Conservation (phyloP, 2,329 filamentous ascomycete genomes). For the Aspergillus aculeatinus region DNA sequence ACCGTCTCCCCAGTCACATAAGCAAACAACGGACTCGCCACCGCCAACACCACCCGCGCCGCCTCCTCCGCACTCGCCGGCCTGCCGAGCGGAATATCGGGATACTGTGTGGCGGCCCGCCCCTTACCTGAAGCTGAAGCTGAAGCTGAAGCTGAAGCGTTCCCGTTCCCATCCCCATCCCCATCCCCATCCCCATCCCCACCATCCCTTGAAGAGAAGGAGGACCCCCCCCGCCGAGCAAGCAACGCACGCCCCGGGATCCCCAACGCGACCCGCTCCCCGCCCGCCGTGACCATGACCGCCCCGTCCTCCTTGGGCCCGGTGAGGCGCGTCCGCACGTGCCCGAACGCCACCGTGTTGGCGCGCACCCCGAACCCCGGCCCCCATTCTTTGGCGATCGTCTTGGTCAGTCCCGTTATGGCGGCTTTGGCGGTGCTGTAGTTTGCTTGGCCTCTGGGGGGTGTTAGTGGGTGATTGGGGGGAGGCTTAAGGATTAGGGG, state of each 20-base stretch:
- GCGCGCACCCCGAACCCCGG: constrained; percentile 76
- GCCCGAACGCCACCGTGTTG: constrained; percentile 82
- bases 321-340: constrained; percentile 76
- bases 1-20: constrained; percentile 88
- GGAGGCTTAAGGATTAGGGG: no score
- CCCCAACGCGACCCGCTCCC: constrained; percentile 71
- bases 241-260: constrained; percentile 63
- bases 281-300: constrained; percentile 73
- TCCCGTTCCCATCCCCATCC: constrained; percentile 22
- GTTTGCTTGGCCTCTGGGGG: constrained; percentile 71
- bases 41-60: constrained; percentile 71
- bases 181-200: no score
- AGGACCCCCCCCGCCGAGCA: constrained; percentile 21
- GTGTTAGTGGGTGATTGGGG: neutral
- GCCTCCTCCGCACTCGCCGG: constrained; percentile 78
- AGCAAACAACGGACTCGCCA: constrained; percentile 77
- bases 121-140: neutral
- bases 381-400: constrained; percentile 90
- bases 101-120: constrained; percentile 33
- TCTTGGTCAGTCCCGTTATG: constrained; percentile 78
- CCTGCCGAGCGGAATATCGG: constrained; percentile 76
- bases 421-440: constrained; percentile 84
- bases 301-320: constrained; percentile 81
- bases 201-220: no score
- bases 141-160: no score